A percentile compares a stretch with the other conserved stretches of the same genome.
phyloP scores from a whole-genome alignment of 208 protist species.

The Kentomonas sorsogonicus region DNA sequence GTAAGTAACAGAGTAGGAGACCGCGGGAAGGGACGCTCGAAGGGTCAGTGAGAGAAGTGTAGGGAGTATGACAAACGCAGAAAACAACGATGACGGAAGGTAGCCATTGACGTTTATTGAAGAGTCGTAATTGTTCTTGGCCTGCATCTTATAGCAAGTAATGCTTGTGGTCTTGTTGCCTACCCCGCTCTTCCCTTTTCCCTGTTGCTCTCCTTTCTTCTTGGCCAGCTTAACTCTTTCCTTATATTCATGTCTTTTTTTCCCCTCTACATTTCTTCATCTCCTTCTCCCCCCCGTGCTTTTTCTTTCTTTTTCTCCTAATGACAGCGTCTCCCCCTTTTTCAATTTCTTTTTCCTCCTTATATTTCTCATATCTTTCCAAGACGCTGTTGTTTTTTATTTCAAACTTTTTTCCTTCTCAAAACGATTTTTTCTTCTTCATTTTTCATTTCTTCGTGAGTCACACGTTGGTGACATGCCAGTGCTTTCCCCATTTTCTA shows the following conservation, averaged over 20 bases:
- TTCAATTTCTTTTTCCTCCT: background rate
- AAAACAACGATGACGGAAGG: no score
- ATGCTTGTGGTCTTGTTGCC: background rate
- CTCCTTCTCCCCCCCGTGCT: background rate
- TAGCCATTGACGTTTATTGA: background rate
- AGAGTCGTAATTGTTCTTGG: no score
- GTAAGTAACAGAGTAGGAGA: background rate
- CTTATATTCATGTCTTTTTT: background rate
- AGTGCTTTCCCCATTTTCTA: background rate
- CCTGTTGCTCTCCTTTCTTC: background rate
- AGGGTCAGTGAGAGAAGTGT: background rate
- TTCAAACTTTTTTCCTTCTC: background rate
- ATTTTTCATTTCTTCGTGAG: background rate
- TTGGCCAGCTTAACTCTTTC: background rate
- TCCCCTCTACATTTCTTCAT: background rate
- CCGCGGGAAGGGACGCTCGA: background rate
- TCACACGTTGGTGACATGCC: background rate
- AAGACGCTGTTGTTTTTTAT: background rate
- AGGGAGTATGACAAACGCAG: background rate
- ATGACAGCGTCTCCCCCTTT: background rate
- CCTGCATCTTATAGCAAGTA: no score
- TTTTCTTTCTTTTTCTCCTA: background rate
- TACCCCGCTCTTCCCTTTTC: background rate
- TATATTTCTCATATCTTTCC: background rate
- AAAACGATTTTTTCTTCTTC: background rate